Evolutionary conservation across 1,284 basidiomycete species (phyloP).

Genomic region (Porodaedalea pini): DNA sequence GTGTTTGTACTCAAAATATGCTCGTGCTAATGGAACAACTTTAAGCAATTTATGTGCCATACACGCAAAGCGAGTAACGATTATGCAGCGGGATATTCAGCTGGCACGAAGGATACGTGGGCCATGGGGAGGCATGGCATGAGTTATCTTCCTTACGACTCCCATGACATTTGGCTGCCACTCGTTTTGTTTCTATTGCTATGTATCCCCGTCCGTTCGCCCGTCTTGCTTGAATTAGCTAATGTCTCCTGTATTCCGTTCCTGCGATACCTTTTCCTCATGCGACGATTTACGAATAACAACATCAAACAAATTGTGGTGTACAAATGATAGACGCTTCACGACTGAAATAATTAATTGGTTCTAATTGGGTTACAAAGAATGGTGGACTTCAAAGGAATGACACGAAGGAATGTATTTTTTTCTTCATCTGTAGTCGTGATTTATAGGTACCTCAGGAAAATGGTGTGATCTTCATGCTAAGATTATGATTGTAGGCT

Average conservation of each 20-base stretch:
- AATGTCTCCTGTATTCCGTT: constrained; percentile 10
- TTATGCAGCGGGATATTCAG: constrained; percentile 97
- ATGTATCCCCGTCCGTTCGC: neutral
- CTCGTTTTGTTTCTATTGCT: neutral
- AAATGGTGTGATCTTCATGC: constrained; percentile 7
- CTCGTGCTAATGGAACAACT: constrained; percentile 8
- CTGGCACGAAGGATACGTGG: constrained; percentile 93
- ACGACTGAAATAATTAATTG: neutral
- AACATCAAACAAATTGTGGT: constrained; percentile 6
- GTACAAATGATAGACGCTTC: neutral
- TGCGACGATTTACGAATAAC: constrained; percentile 8
- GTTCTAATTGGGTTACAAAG: neutral
- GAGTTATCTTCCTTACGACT: constrained; percentile 15
- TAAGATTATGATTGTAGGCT: constrained; percentile 15
- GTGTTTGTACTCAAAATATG: neutral
- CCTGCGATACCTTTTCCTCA: constrained; percentile 10
- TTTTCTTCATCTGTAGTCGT: no score
- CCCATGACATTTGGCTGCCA: neutral
- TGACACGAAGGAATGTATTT: neutral
- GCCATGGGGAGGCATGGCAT: constrained; percentile 54
- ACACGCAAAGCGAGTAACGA: constrained; percentile 97
- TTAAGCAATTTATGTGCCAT: constrained; percentile 90
- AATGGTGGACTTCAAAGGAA: neutral
- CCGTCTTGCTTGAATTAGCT: neutral
- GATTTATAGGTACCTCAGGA: neutral